Evolutionary conservation across 1,284 basidiomycete genomes (phyloP), one percentile per base, ranked within the genome.

Genomic region (Rugosomyces carneus): DNA sequence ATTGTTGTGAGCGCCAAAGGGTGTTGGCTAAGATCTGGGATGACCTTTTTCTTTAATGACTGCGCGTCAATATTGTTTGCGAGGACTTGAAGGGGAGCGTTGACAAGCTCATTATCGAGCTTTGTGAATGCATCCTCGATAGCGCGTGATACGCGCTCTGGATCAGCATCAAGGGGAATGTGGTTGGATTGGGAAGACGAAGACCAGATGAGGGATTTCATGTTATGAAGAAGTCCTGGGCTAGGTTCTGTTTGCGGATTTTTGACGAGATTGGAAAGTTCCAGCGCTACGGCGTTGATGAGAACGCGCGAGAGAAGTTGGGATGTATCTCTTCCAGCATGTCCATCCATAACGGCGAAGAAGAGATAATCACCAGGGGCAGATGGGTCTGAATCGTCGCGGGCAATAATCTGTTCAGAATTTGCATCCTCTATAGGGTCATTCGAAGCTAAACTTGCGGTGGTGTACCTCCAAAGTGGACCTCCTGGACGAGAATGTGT

Each of bases 261-360:
- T 31, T 67, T 62, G 29, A 71, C 66, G 21, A 86, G 68, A 18
- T 69, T 62, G 3, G 74, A 71, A 21, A 99, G 77, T 58, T 95
- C 86, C 40, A 92, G 71, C 0, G 84, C 81, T 40, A 97, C 83
- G 9, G 89, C 87, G 26, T 90, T 89, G 51, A 98, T 89, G 49
- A 99, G 79, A 32, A 88, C 78, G 44, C 85, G 84, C 1, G 88
- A 84, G 24, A 99, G 81, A 23, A 97, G 73, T 47, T 81, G 78
- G 3, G 90, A 93, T 1, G 96, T 99, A 47, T 91, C 78, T 21
- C 56, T 64, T 1, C 93, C 96, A 1, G 81, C 75, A 62, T 99
- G 96, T 1, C 96, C 96, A 60, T 99, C 96, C 79, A 94, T 86
- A 21, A 96, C 84, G 1, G 89, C 73, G 57, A 91, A 93, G 64